Conservation (phyloP, 345 rosid genomes). For the Microthlaspi erraticum region DNA sequence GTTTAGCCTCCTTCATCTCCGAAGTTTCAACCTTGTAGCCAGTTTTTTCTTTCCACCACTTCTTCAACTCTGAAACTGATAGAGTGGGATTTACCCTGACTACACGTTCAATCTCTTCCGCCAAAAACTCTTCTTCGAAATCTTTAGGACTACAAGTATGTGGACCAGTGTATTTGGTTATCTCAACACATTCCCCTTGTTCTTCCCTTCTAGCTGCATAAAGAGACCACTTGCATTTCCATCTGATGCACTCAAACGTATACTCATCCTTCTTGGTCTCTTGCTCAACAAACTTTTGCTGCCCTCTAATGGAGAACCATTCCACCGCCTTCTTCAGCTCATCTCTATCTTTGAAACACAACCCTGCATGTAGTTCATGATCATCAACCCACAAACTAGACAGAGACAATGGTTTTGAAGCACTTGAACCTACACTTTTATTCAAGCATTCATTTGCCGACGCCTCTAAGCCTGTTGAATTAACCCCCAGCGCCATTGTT, state of each 20-base stretch:
- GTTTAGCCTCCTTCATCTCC: neutral
- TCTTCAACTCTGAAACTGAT: neutral
- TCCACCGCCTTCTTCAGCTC: constrained; percentile 30
- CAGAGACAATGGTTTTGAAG: neutral
- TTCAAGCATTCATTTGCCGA: neutral
- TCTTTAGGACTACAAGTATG: neutral
- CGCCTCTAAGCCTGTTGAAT: constrained; percentile 6
- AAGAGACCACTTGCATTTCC: constrained; percentile 36
- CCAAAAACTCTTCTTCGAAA: neutral
- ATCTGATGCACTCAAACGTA: neutral
- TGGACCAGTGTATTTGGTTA: constrained; percentile 2
- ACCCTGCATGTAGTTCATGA: neutral
- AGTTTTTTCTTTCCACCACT: constrained; percentile 1
- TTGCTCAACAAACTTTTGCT: neutral
- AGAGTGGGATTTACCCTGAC: constrained; percentile 11
- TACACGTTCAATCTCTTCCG: constrained; percentile 22
- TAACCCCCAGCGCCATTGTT: neutral
- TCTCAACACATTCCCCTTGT: constrained; percentile 15
- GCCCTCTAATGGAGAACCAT: constrained; percentile 25
- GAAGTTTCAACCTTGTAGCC: neutral
- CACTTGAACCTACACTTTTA: neutral
- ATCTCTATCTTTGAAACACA: constrained; percentile 19
- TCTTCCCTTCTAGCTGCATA: neutral
- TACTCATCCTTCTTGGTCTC: neutral
- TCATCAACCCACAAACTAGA: constrained; percentile 36